phyloP scores from a whole-genome alignment of 2,329 filamentous ascomycete species.

The Xylogone sp. region DNA sequence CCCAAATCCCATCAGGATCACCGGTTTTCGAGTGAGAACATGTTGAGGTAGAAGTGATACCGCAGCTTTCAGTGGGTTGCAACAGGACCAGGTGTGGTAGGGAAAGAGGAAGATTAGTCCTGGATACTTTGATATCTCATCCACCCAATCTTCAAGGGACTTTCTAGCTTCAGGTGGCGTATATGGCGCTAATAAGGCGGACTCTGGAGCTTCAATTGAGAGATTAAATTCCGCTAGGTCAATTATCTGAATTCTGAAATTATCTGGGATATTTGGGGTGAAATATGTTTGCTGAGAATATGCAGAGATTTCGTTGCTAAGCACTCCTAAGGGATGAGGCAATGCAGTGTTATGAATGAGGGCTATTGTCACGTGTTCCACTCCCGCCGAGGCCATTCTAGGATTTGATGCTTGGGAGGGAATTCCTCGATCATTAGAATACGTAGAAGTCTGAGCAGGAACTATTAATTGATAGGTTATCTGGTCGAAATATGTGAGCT shows the following conservation, averaged over 20 bases:
- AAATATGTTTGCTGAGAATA: neutral
- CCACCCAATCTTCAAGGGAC: neutral
- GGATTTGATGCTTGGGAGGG: no score
- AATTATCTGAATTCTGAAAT: neutral
- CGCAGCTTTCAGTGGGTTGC: constrained; percentile 2
- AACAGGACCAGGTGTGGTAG: constrained; percentile 2
- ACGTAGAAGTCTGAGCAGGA: no score
- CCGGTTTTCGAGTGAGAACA: neutral
- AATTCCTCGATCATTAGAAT: no score
- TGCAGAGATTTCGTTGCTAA: neutral
- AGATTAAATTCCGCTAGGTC: neutral
- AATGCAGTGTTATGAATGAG: constrained; percentile 2
- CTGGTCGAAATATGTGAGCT: no score
- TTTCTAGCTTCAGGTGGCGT: neutral
- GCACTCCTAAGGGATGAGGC: neutral
- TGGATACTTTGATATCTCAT: neutral
- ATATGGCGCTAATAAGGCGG: neutral
- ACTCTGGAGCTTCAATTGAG: neutral
- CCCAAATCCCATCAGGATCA: constrained; percentile 1
- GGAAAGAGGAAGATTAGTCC: constrained; percentile 2
- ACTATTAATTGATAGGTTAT: no score
- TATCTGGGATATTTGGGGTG: neutral
- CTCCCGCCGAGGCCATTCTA: neutral
- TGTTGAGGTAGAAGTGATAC: neutral
- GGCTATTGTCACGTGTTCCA: neutral